Evolutionary conservation across 108 stramenopile species (phyloP).

Genomic region (Fragilariopsis cylindrus): DNA sequence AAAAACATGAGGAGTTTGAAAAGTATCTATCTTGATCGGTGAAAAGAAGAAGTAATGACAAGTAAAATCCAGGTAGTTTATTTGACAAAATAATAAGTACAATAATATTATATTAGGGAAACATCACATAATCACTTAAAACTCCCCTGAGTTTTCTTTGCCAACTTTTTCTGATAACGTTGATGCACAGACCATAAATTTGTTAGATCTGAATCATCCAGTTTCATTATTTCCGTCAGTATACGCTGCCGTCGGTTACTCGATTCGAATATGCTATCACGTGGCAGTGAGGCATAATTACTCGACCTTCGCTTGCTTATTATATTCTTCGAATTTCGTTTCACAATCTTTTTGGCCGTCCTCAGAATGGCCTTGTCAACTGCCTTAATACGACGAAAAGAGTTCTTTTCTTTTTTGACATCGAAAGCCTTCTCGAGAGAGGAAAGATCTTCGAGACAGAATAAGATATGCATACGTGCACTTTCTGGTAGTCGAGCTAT

Average conservation of each 20-base stretch:
- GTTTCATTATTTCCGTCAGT: constrained; percentile 38
- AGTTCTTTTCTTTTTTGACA: constrained; percentile 53
- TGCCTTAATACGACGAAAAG: constrained; percentile 59
- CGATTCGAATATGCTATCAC: neutral
- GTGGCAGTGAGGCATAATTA: neutral
- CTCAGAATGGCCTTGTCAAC: constrained; percentile 67
- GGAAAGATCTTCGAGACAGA: constrained; percentile 63
- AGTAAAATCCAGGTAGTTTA: no score
- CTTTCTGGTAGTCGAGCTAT: constrained; percentile 64
- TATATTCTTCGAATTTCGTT: neutral
- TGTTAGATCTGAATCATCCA: constrained; percentile 39
- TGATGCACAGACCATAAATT: constrained; percentile 38
- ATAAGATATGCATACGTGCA: constrained; percentile 62
- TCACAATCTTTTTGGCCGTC: constrained; percentile 30
- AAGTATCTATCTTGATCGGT: no score
- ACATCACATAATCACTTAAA: no score
- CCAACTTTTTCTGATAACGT: constrained; percentile 21
- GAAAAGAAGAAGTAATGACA: no score
- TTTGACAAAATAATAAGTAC: no score
- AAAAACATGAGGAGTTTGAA: no score
- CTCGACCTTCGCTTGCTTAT: neutral
- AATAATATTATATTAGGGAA: no score
- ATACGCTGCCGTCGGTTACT: constrained; percentile 32
- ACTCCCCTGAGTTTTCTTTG: constrained; percentile 14
- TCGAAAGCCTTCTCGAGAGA: constrained; percentile 61